Base-by-base conservation (phyloP, 768 basidiomycete genomes). In the Calocera cornea region DNA sequence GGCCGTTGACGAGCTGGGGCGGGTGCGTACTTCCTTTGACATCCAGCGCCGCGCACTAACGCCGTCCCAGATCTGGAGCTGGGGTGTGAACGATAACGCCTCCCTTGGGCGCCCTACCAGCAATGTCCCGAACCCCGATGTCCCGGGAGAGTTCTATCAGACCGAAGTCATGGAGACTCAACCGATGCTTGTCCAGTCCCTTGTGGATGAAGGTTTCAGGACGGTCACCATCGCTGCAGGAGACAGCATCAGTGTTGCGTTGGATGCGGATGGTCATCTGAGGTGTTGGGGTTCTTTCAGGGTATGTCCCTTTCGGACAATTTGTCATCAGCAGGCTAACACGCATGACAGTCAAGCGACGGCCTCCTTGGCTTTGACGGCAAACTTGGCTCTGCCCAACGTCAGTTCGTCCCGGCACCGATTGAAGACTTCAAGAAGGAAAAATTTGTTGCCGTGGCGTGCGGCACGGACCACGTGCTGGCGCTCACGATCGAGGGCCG, bases 231-330 rank as follows among this genome's bases (percentile, higher is more conserved):
- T 93, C 68, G 87, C 86, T 41, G 87, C 91, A 27, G 93, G 95
- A 8, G 95, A 97, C 73, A 91, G 86, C 69, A 87, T 94, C 70
- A 89, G 88, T 70, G 89, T 92, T 34, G 93, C 92, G 24, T 80
- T 97, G 69, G 88, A 87, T 67, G 80, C 82, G 49, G 79, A 87
- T 64, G 95, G 95, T 63, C 87, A 90, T 68, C 78, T 97, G 64
- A 82, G 89, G 67, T 90, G 88, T 27, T 97, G 95, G 95, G 87
- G 84, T 34, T 87, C 88, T 47, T 97, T 97, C 82, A 83, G 92
- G 24, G 95, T 97, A 77, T 67, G 78, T 73, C 5, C 36, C 10
- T 38, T 70, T 24, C 40, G 34, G 60, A 7, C 34, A 47, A 16
- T 38, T 63, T 67, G 16, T 65, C 24, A 68, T 34, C 29, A 2